Evolutionary conservation across 257 asterid species (phyloP), one percentile per base, ranked within the genome.

Genomic region (Parsonsia alboflavescens): DNA sequence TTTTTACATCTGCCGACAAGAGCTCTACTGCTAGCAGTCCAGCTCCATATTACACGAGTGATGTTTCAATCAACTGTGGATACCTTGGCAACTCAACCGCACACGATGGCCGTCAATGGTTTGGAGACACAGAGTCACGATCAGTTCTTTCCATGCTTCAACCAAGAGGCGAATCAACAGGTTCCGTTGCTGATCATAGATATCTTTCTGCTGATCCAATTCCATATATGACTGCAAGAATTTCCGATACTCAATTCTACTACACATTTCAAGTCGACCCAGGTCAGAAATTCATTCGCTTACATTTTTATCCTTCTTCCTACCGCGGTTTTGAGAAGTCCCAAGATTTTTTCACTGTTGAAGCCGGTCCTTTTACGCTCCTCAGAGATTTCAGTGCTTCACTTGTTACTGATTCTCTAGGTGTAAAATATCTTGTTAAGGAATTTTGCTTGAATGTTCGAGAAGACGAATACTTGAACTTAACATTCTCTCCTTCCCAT

Each of bases 381-480:
- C 76, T 76, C 30, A 36, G 61, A 22, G 41, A 76, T 46, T 76
- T 76, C 21, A 73, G 62, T 15, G 76, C 84, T 48, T 73, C 81
- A 13, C 50, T 73, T 65, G 19, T 73, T 73, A 75, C 79, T 63
- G 74, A 62, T 8, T 13, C 44, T 11, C 30, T 70, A 11, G 82
- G 79, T 28, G 79, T 70, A 24, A 79, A 19, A 42, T 48, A 68
- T 19, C 17, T 88, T 58, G 81, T 52, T 0, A 90, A 86, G 84
- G 94, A 90, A 74, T 88, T 73, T 69, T 83, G 92, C 73, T 22
- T 85, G 52, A 78, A 62, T 74, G 63, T 80, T 1, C 74, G 62
- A 17, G 81, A 81, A 67, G 76, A 61, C 65, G 76, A 76, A 54
- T 54, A 54, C 58, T 54, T 54, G 76, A 79, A 33, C 22, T 49